Evolutionary conservation across 1,284 basidiomycete genomes (phyloP).

Genomic region (Ustilago bromivora): DNA sequence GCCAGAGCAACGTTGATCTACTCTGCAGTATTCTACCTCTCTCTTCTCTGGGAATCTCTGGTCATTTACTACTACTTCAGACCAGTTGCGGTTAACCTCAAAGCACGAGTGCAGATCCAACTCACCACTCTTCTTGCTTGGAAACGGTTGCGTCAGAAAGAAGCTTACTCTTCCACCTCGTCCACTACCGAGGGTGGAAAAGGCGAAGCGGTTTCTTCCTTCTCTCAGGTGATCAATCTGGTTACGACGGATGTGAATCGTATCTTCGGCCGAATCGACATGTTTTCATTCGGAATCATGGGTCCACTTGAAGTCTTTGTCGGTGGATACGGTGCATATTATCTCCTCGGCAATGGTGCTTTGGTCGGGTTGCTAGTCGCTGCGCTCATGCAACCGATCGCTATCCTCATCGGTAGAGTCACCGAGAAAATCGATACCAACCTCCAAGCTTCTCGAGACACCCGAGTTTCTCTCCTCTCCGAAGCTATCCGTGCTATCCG

Average conservation of each 20-base stretch:
- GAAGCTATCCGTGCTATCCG: slow-evolving; percentile 52
- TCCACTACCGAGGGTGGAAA: background rate
- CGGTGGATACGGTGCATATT: slow-evolving; percentile 37
- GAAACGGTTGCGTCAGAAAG: slow-evolving; percentile 44
- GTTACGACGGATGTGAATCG: slow-evolving; percentile 40
- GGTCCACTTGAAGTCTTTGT: slow-evolving; percentile 44
- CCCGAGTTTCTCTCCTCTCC: slow-evolving; percentile 41
- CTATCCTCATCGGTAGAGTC: slow-evolving; percentile 21
- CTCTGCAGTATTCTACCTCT: slow-evolving; percentile 33
- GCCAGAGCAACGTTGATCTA: slow-evolving; percentile 36
- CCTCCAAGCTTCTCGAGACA: slow-evolving; percentile 44
- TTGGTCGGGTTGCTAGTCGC: slow-evolving; percentile 37
- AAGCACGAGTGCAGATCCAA: slow-evolving; percentile 27
- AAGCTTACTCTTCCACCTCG: slow-evolving; percentile 17
- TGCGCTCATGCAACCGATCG: slow-evolving; percentile 37
- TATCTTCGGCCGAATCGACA: slow-evolving; percentile 30
- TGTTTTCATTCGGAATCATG: slow-evolving; percentile 39
- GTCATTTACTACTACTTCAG: slow-evolving; percentile 36
- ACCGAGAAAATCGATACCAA: slow-evolving; percentile 37
- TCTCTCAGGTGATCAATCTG: slow-evolving; percentile 47
- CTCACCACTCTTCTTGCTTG: slow-evolving; percentile 37
- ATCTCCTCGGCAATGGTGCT: slow-evolving; percentile 38
- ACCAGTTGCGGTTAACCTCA: slow-evolving; percentile 18
- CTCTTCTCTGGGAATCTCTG: slow-evolving; percentile 19
- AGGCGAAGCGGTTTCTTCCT: background rate